phyloP scores from a whole-genome alignment of 306 rosid genomes.

The Pueraria montana region DNA sequence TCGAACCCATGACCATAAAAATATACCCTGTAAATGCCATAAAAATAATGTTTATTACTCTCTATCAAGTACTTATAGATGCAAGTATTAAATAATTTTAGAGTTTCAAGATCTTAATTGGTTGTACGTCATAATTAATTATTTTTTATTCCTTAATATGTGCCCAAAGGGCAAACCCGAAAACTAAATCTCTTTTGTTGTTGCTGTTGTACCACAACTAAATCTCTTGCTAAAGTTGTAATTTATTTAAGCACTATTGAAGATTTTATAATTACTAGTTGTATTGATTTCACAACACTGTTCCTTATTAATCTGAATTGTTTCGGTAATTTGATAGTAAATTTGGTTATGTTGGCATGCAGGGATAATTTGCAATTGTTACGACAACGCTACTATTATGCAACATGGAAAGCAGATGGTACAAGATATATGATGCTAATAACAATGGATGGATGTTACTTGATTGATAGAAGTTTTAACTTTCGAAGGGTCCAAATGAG shows the following conservation, averaged over 20 bases:
- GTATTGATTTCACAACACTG: not conserved
- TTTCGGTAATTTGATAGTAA: constrained; percentile 36
- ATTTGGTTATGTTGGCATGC: constrained; percentile 51
- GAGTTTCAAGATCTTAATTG: constrained; percentile 9
- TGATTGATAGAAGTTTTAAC: constrained; percentile 88
- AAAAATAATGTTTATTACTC: not conserved
- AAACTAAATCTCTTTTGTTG: not conserved
- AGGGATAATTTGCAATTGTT: constrained; percentile 94
- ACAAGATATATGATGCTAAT: constrained; percentile 98
- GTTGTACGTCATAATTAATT: not conserved
- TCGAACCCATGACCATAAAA: no score
- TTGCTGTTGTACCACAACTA: not conserved
- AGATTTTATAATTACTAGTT: constrained; percentile 11
- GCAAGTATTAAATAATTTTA: constrained; percentile 7
- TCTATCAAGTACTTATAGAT: not conserved
- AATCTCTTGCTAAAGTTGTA: not conserved
- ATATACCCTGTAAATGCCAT: not conserved
- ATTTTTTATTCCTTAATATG: constrained; percentile 15
- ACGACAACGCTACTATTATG: constrained; percentile 97
- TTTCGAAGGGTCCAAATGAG: constrained; percentile 99
- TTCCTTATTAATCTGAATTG: constrained; percentile 18
- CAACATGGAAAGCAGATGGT: constrained; percentile 99
- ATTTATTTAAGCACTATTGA: not conserved
- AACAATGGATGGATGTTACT: constrained; percentile 97
- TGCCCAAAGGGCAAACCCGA: not conserved